Evolutionary conservation across 495 filamentous ascomycete genomes (phyloP), one percentile per base, ranked within the genome.

Genomic region (Tuber microsphaerosporum): DNA sequence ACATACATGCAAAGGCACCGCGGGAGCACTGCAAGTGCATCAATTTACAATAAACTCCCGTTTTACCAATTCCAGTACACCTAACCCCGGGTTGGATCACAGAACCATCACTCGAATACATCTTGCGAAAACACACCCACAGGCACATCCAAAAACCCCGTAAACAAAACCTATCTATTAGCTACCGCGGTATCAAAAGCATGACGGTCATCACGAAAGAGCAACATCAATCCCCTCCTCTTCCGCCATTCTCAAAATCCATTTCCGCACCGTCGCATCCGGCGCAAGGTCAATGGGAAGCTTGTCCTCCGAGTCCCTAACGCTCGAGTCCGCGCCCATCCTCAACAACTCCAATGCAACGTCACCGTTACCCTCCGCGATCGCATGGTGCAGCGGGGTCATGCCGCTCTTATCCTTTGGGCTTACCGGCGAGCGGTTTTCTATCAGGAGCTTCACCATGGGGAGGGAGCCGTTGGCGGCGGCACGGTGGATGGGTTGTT

Each of bases 301-400:
- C 74, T 83, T 85, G 31, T 91, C 95, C 79, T 94, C 91, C 5
- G 75, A 78, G 83, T 96, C 92, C 84, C 89, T 89, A 84, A 92
- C 94, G 75, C 93, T 92, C 8, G 88, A 88, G 83, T 94, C 93
- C 0, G 94, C 94, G 0, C 95, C 94, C 1, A 90, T 90, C 82
- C 92, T 96, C 42, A 99, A 84, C 71, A 99, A 83, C 20, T 90
- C 86, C 37, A 97, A 85, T 0, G 94, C 95, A 1, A 94, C 89
- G 84, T 97, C 93, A 0, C 94, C 95, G 83, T 97, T 94, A 0
- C 95, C 95, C 84, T 99, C 95, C 0, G 93, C 92, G 75, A 97
- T 88, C 2, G 92, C 95, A 85, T 99, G 96, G 84, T 99, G 95
- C 81, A 99, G 84, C 20, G 94, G 90, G 46, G 96, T 98, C 75